Evolutionary conservation across 2,329 filamentous ascomycete genomes (phyloP).

Genomic region (Phoma sp.): DNA sequence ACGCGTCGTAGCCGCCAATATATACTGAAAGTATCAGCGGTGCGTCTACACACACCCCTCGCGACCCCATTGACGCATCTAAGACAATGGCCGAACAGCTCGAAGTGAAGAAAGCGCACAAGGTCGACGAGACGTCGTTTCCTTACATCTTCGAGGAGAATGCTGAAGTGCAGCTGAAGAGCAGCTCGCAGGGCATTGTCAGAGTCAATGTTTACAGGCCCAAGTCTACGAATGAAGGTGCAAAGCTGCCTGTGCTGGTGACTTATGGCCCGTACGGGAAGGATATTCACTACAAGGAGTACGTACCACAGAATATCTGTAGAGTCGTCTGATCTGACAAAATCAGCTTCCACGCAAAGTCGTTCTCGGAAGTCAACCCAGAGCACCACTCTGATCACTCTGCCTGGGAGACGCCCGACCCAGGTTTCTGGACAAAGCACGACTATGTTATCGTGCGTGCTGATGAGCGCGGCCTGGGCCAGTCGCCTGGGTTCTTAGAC

Average conservation of each 20-base stretch:
- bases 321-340: not conserved
- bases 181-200: conserved; percentile 48
- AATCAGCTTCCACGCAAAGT: conserved; percentile 57
- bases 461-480: conserved; percentile 60
- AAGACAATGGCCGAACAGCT: conserved; percentile 33
- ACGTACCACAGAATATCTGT: conserved; percentile 6
- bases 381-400: conserved; percentile 49
- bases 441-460: conserved; percentile 50
- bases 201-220: conserved; percentile 60
- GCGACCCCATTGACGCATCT: not conserved
- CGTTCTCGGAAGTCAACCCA: conserved; percentile 49
- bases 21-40: conserved; percentile 21
- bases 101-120: conserved; percentile 41
- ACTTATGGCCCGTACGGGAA: conserved; percentile 79
- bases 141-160: conserved; percentile 60
- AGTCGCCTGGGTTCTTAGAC: conserved; percentile 59
- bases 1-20: conserved; percentile 19
- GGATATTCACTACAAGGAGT: conserved; percentile 68
- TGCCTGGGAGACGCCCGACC: conserved; percentile 54
- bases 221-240: conserved; percentile 42
- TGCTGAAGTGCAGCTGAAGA: conserved; percentile 54
- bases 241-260: conserved; percentile 64
- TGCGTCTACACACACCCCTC: not conserved
- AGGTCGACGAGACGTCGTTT: conserved; percentile 43
- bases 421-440: conserved; percentile 47